Evolutionary conservation across 192 early-diverging fungal genomes (phyloP).

Genomic region (Geranomyces michiganensis): DNA sequence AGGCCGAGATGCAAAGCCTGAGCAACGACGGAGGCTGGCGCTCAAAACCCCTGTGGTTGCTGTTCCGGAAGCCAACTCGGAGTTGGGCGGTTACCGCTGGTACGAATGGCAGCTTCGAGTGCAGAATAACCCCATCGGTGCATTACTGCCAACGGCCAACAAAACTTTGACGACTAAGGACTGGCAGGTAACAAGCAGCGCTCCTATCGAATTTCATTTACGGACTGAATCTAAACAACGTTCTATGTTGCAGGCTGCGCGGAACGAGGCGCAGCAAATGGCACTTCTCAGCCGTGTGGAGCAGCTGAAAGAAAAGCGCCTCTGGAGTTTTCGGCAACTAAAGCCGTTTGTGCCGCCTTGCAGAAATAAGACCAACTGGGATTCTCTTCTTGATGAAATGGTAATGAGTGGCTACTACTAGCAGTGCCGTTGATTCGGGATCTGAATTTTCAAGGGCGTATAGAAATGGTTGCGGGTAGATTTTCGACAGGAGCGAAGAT

Average conservation of each 20-base stretch:
- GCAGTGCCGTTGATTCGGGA: no score
- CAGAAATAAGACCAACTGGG: conserved; percentile 70
- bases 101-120: conserved; percentile 56
- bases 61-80: conserved; percentile 14
- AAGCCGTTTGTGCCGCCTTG: conserved; percentile 62
- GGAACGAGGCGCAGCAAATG: conserved; percentile 72
- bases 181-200: conserved; percentile 64
- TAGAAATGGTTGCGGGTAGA: conserved; percentile 80
- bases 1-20: background rate
- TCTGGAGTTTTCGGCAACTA: conserved; percentile 78
- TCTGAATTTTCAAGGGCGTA: no score
- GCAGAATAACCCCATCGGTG: conserved; percentile 59
- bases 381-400: conserved; percentile 79
- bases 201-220: background rate
- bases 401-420: no score
- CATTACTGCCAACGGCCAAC: conserved; percentile 60
- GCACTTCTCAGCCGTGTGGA: conserved; percentile 71
- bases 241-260: conserved; percentile 55
- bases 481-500: conserved; percentile 78
- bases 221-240: background rate
- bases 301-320: conserved; percentile 63
- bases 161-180: conserved; percentile 74
- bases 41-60: background rate
- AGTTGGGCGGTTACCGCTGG: conserved; percentile 47
- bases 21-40: background rate